Percentiles rank a stretch among this genome's conserved stretches.
These are phyloP conservation scores for Apostasia shenzhenica DNA, from an alignment of 106 monocot species.

Conservation along the genomic window DNA sequence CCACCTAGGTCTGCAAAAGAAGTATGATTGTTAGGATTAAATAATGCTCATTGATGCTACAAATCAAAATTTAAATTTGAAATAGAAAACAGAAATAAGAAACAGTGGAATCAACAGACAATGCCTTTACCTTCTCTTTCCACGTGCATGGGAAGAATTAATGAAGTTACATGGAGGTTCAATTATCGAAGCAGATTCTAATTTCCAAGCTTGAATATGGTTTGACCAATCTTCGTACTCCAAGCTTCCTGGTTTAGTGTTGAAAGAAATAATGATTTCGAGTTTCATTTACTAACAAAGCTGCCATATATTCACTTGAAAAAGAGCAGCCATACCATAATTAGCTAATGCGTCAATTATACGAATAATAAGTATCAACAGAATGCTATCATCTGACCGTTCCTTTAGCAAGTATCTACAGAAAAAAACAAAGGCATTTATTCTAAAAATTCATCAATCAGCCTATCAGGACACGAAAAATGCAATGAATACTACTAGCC, in stretches of 20 bases:
- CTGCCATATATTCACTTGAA: neutral
- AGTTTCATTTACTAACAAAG: neutral
- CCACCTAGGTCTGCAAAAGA: constrained; percentile 79
- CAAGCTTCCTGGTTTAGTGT: constrained; percentile 48
- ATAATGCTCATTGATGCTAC: neutral
- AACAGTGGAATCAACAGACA: neutral
- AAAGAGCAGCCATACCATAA: constrained; percentile 48
- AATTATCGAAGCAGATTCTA: constrained; percentile 80
- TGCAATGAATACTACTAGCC: constrained; percentile 19
- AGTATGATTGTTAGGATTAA: constrained; percentile 3
- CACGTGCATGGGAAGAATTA: constrained; percentile 43
- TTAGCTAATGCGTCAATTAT: constrained; percentile 83
- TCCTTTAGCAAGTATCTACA: constrained; percentile 71
- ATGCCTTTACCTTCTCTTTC: constrained; percentile 67
- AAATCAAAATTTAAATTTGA: neutral
- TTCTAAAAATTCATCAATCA: neutral
- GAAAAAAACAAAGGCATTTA: constrained; percentile 8
- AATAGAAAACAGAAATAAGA: neutral
- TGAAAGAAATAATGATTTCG: neutral
- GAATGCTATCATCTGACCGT: constrained; percentile 96
- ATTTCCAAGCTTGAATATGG: constrained; percentile 77
- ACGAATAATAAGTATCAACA: constrained; percentile 82
- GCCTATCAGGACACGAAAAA: neutral
- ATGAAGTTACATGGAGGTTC: constrained; percentile 95
- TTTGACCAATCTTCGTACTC: constrained; percentile 92